phyloP scores from a whole-genome alignment of 148 eudicot genomes.

The Diospyros lotus region DNA sequence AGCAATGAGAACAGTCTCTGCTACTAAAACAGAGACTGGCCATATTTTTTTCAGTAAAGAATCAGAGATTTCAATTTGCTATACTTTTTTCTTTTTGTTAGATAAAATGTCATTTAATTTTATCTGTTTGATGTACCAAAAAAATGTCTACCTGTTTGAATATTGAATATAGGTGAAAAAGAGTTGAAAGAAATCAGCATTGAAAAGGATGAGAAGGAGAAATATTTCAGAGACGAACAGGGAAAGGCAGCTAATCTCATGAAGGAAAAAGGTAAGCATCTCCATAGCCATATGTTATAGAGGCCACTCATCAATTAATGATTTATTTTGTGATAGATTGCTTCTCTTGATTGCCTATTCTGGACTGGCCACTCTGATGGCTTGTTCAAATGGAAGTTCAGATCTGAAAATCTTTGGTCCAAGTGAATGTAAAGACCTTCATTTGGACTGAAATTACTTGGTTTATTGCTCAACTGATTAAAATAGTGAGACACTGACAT shows the following conservation, averaged over 20 bases:
- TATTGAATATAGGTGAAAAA: slow-evolving; percentile 49
- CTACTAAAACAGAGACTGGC: neutral
- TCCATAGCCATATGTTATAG: neutral
- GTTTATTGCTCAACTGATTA: neutral
- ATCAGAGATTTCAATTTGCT: neutral
- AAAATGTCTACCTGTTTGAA: slow-evolving; percentile 3
- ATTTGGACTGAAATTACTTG: neutral
- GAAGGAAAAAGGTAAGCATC: slow-evolving; percentile 67
- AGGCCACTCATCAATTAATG: neutral
- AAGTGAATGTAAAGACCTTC: neutral
- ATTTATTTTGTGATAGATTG: neutral
- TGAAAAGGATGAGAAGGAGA: slow-evolving; percentile 59
- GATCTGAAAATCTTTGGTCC: neutral
- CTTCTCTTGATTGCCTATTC: neutral
- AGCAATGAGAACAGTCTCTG: neutral
- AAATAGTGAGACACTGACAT: neutral
- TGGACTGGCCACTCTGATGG: neutral
- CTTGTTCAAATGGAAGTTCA: neutral
- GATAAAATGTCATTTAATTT: too few species aligned
- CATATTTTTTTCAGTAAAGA: neutral
- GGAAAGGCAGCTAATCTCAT: slow-evolving; percentile 35
- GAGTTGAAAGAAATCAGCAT: slow-evolving; percentile 49
- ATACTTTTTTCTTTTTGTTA: neutral
- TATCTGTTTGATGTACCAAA: too few species aligned
- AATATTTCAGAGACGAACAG: slow-evolving; percentile 42